Evolutionary conservation across 805 yeast species (phyloP).

Genomic region (Kuraishia molischiana): DNA sequence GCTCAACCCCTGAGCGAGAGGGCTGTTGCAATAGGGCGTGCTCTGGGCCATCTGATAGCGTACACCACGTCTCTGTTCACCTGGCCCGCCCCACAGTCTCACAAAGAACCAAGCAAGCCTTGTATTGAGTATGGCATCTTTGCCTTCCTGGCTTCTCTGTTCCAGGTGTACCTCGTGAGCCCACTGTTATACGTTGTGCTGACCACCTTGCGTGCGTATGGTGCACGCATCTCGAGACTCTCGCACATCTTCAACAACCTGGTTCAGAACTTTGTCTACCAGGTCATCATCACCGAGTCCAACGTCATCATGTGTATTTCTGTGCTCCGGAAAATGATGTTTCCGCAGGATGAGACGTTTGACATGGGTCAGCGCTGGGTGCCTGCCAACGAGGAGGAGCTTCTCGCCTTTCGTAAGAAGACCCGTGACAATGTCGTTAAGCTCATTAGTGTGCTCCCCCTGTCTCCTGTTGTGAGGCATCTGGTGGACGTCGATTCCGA

Average conservation of each 20-base stretch:
- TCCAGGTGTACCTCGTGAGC: slow-evolving; percentile 7
- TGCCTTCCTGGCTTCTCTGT: slow-evolving; percentile 10
- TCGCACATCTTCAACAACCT: slow-evolving; percentile 15
- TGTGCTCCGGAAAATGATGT: slow-evolving; percentile 15
- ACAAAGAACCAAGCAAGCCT: slow-evolving; percentile 3
- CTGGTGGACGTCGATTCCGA: slow-evolving; percentile 3
- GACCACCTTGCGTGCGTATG: slow-evolving; percentile 4
- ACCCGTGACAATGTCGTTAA: slow-evolving; percentile 6
- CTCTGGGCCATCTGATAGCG: slow-evolving; percentile 15
- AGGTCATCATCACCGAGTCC: slow-evolving; percentile 11
- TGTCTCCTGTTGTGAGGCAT: slow-evolving; percentile 2
- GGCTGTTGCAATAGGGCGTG: slow-evolving; percentile 7
- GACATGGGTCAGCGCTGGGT: slow-evolving; percentile 17
- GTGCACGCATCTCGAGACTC: slow-evolving; percentile 9
- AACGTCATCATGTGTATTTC: slow-evolving; percentile 7
- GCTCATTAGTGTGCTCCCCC: not conserved
- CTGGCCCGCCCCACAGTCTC: slow-evolving; percentile 4
- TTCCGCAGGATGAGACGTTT: slow-evolving; percentile 18
- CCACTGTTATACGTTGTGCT: slow-evolving; percentile 10
- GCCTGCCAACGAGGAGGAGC: slow-evolving; percentile 17
- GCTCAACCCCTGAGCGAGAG: slow-evolving; percentile 5
- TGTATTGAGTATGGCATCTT: slow-evolving; percentile 10
- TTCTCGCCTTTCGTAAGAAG: slow-evolving; percentile 8
- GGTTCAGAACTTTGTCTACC: slow-evolving; percentile 14
- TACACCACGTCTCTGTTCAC: slow-evolving; percentile 18